Base-by-base conservation (phyloP, 306 rosid genomes). In the Dryas alaskensis region DNA sequence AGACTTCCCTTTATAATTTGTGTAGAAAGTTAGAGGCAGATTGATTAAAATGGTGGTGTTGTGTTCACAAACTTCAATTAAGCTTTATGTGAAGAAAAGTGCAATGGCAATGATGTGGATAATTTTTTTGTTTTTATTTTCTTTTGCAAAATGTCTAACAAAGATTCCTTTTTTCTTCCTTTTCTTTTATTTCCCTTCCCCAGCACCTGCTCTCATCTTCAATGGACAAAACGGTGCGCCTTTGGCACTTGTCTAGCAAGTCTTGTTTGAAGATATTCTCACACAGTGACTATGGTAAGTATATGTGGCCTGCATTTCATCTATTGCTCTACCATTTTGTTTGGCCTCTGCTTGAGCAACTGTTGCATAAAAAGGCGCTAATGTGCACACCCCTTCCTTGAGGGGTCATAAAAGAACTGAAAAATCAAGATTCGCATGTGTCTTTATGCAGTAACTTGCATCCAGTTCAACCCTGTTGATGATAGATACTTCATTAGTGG, bases 191-290 rank as follows among this genome's bases (percentile, higher is more conserved):
- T 46, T 74, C 69, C 42, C 64, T 81, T 82, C 62, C 52, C 49
- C 96, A 95, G 99, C 96, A 87, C 53, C 81, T 95, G 88, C 99
- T 95, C 84, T 95, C 99, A 77, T 92, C 99, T 74, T 95, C 99
- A 72, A 95, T 95, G 99, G 99, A 95, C 89, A 95, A 95, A 88
- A 95, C 99, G 5, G 99, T 95, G 81, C 90, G 98, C 85, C 90
- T 95, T 58, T 95, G 99, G 99, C 87, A 95, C 75, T 77, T 95
- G 73, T 78, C 97, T 65, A 90, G 85, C 89, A 70, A 88, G 67
- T 77, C 98, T 82, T 95, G 99, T 81, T 76, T 95, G 89, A 87
- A 86, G 82, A 79, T 87, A 5, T 94, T 95, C 81, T 84, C 96
- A 4, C 99, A 95, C 82, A 95, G 92, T 79, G 99, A 95, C 84